Conservation (phyloP, 192 early-diverging fungal genomes). For the Dissophora globulifera region DNA sequence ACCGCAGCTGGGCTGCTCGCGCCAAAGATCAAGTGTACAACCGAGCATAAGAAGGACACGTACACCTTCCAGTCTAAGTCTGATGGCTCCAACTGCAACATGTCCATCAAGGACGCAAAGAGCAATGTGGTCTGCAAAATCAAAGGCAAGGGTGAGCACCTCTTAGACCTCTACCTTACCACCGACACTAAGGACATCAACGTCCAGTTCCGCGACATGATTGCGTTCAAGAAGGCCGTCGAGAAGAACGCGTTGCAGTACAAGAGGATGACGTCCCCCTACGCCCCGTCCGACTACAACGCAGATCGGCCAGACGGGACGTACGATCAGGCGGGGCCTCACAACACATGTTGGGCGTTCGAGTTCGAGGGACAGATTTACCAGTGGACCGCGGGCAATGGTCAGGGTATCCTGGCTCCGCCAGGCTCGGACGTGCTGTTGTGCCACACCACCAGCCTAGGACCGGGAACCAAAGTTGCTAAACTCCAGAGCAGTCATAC, state of each 20-base stretch:
- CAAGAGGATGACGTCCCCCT: conserved; percentile 17
- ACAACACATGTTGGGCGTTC: conserved; percentile 37
- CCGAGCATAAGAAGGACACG: conserved; percentile 45
- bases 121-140: conserved; percentile 43
- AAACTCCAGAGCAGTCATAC: conserved; percentile 48
- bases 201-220: conserved; percentile 50
- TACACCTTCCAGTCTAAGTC: conserved; percentile 52
- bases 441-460: conserved; percentile 37
- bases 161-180: conserved; percentile 45
- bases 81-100: conserved; percentile 24
- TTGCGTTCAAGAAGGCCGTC: conserved; percentile 53
- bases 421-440: conserved; percentile 41
- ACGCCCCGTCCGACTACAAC: conserved; percentile 13
- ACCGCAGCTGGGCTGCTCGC: conserved; percentile 33
- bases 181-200: conserved; percentile 52
- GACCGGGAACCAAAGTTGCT: conserved; percentile 35
- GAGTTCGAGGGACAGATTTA: conserved; percentile 49
- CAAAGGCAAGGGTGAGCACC: conserved; percentile 48
- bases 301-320: conserved; percentile 14
- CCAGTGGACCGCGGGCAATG: conserved; percentile 39
- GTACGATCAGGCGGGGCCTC: background rate
- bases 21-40: conserved; percentile 41
- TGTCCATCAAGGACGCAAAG: conserved; percentile 38
- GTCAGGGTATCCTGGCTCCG: conserved; percentile 38
- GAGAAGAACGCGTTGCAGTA: conserved; percentile 41